Evolutionary conservation across 2,329 filamentous ascomycete genomes (phyloP).

Genomic region (Penicillium sp.): DNA sequence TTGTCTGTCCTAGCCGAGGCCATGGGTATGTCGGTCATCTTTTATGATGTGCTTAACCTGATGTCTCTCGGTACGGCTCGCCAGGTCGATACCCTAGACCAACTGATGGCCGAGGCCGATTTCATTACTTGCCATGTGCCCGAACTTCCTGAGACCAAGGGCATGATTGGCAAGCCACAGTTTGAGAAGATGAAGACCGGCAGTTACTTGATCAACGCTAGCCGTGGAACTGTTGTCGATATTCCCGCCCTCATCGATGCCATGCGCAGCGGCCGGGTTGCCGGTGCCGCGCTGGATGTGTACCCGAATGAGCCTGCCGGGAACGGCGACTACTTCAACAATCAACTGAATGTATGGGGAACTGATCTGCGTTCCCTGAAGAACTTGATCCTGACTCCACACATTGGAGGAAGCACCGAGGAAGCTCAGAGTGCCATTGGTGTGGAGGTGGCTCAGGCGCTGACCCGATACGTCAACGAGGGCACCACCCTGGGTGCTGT

Average conservation of each 20-base stretch:
- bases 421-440: slow-evolving; percentile 97
- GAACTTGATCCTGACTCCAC: slow-evolving; percentile 93
- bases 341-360: slow-evolving; percentile 76
- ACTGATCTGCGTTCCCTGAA: slow-evolving; percentile 80
- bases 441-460: slow-evolving; percentile 81
- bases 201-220: slow-evolving; percentile 93
- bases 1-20: slow-evolving; percentile 92
- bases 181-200: slow-evolving; percentile 89
- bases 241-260: slow-evolving; percentile 88
- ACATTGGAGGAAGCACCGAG: slow-evolving; percentile 96
- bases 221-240: slow-evolving; percentile 88
- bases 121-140: slow-evolving; percentile 96
- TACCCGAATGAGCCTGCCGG: slow-evolving; percentile 91
- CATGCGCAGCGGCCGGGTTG: slow-evolving; percentile 81
- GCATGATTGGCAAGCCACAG: slow-evolving; percentile 80
- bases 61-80: slow-evolving; percentile 89
- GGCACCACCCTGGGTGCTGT: slow-evolving; percentile 88
- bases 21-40: slow-evolving; percentile 98
- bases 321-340: slow-evolving; percentile 94
- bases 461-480: slow-evolving; percentile 94
- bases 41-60: slow-evolving; percentile 90
- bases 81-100: slow-evolving; percentile 76
- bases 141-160: slow-evolving; percentile 86
- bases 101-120: slow-evolving; percentile 75
- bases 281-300: slow-evolving; percentile 93